A percentile compares a stretch with the other conserved stretches of the same genome.
phyloP scores from a whole-genome alignment of 2,329 filamentous ascomycete species.

The Nemania bipapillata region DNA sequence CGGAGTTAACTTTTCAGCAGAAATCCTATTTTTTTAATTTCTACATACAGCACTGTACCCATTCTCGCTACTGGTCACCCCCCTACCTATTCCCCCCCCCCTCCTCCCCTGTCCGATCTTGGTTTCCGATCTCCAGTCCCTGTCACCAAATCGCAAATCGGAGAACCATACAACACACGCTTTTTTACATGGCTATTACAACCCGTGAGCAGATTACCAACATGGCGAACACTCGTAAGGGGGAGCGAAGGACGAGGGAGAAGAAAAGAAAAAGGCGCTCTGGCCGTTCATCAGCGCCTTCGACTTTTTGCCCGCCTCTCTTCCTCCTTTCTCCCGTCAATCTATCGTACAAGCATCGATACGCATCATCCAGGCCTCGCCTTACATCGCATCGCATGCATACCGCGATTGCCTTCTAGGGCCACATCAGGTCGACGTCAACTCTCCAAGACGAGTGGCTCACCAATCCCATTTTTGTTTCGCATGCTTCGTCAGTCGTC shows the following conservation, averaged over 20 bases:
- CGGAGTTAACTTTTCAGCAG: conserved; percentile 26
- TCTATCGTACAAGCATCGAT: not conserved
- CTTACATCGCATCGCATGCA: conserved; percentile 11
- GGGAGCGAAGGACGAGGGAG: not conserved
- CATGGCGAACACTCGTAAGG: conserved; percentile 20
- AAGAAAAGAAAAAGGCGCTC: conserved; percentile 2
- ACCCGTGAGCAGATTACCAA: conserved; percentile 13
- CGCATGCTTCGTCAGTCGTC: conserved; percentile 10
- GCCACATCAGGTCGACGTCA: conserved; percentile 4
- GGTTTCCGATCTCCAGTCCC: conserved; percentile 46
- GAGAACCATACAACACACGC: conserved; percentile 11
- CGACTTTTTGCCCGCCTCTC: not conserved
- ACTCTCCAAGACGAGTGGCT: conserved; percentile 1
- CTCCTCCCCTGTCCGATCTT: conserved; percentile 26
- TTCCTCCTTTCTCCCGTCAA: not conserved
- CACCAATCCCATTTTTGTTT: conserved; percentile 13
- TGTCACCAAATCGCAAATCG: conserved; percentile 36
- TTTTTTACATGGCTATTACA: conserved; percentile 22
- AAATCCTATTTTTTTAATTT: conserved; percentile 49
- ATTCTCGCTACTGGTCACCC: too few species aligned
- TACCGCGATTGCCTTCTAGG: not conserved
- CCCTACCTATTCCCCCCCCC: not conserved
- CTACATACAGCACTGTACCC: too few species aligned
- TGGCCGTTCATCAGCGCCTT: not conserved
- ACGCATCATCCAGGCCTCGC: not conserved